Conservation (phyloP, 345 rosid genomes). For the Populus deltoides region DNA sequence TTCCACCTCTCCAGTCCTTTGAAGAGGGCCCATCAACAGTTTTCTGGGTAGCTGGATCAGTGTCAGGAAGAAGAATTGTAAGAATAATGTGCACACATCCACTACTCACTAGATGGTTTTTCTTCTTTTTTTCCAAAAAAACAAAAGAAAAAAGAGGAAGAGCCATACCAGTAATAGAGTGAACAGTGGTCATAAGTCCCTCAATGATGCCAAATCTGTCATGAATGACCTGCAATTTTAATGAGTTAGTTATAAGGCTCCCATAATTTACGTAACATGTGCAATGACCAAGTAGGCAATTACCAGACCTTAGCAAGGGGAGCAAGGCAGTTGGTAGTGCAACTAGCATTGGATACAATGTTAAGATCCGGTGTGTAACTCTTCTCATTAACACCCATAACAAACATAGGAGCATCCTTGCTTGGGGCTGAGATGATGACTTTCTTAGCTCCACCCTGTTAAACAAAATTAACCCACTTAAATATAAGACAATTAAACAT, state of each 20-base stretch:
- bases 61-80: not conserved
- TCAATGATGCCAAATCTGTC: conserved; percentile 29
- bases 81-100: not conserved
- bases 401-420: conserved; percentile 37
- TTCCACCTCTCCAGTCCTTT: conserved; percentile 37
- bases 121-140: not conserved
- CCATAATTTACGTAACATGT: not conserved
- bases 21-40: conserved; percentile 35
- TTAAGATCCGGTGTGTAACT: conserved; percentile 27
- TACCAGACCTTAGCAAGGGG: conserved; percentile 28
- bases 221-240: conserved; percentile 23
- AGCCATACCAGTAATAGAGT: conserved; percentile 24
- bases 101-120: too few relatives aligned
- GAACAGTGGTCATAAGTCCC: conserved; percentile 35
- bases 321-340: conserved; percentile 38
- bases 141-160: not conserved
- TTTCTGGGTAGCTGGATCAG: conserved; percentile 28
- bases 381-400: conserved; percentile 33
- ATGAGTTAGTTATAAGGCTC: not conserved
- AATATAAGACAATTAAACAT: not conserved
- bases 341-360: conserved; percentile 32
- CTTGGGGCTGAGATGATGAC: conserved; percentile 33
- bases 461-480: not conserved
- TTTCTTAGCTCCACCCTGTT: conserved; percentile 37
- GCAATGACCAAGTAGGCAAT: not conserved